These are phyloP conservation scores for Irpex sp. DNA, from an alignment of 1,284 basidiomycete genomes.

Conservation along the genomic window DNA sequence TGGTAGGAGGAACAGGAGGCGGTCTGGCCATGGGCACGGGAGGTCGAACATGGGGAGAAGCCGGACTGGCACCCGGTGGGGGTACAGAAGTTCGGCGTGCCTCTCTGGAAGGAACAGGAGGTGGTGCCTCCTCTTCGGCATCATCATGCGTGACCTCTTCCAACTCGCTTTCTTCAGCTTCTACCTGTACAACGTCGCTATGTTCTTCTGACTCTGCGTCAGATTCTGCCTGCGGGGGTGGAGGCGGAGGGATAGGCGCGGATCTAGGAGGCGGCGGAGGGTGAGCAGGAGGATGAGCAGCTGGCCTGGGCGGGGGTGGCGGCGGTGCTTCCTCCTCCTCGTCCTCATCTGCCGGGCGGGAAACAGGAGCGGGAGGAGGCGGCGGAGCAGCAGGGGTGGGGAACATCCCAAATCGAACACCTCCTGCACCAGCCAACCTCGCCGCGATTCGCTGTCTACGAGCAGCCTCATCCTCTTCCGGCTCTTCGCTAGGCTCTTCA, in stretches of 20 bases:
- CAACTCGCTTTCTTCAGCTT: constrained; percentile 65
- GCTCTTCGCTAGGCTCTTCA: constrained; percentile 24
- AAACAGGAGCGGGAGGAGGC: constrained; percentile 20
- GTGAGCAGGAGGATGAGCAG: constrained; percentile 6
- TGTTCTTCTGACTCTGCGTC: constrained; percentile 44
- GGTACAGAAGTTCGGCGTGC: constrained; percentile 18
- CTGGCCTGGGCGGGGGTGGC: constrained; percentile 19
- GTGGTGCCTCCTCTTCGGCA: constrained; percentile 44
- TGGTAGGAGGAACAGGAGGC: constrained; percentile 7
- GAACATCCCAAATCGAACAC: constrained; percentile 75
- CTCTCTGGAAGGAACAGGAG: constrained; percentile 32
- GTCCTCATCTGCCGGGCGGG: constrained; percentile 13
- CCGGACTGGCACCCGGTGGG: constrained; percentile 7
- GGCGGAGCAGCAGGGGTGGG: constrained; percentile 27
- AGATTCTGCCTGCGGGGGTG: constrained; percentile 30
- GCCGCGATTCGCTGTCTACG: constrained; percentile 67
- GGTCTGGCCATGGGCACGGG: constrained; percentile 20
- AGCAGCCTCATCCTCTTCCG: constrained; percentile 60
- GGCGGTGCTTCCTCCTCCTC: constrained; percentile 17
- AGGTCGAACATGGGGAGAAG: constrained; percentile 27
- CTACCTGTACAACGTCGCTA: constrained; percentile 54
- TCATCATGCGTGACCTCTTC: constrained; percentile 61
- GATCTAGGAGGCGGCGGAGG: not conserved
- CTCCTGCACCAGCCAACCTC: constrained; percentile 70
- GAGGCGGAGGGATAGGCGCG: constrained; percentile 24